Evolutionary conservation across 2,329 filamentous ascomycete species (phyloP).

Genomic region (Huntiella decipiens): DNA sequence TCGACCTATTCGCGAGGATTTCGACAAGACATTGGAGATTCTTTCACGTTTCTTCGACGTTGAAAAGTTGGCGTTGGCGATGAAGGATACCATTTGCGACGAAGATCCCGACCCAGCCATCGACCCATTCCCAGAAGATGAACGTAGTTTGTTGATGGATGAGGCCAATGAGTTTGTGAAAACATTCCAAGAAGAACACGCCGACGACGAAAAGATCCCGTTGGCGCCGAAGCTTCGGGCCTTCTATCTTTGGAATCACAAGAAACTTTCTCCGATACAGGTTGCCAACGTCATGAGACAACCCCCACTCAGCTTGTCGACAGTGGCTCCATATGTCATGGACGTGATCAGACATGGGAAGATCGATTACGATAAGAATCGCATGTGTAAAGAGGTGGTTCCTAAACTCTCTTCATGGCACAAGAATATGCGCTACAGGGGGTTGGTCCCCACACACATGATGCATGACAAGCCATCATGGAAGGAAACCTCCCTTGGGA

Average conservation of each 20-base stretch:
- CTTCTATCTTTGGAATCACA: constrained; percentile 47
- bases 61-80: constrained; percentile 6
- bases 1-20: constrained; percentile 5
- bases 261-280: constrained; percentile 26
- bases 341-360: constrained; percentile 31
- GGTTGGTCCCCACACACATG: constrained; percentile 5
- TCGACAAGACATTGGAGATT: constrained; percentile 7
- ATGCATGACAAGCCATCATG: not conserved
- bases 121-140: not conserved
- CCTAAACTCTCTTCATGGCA: constrained; percentile 9
- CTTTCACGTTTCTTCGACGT: constrained; percentile 7
- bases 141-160: not conserved
- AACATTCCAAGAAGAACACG: not conserved
- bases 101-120: constrained; percentile 13
- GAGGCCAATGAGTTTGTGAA: not conserved
- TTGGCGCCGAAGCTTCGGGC: constrained; percentile 24
- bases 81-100: constrained; percentile 14
- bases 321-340: constrained; percentile 40
- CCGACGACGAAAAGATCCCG: constrained; percentile 11
- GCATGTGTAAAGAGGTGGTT: constrained; percentile 28
- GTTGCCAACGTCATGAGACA: constrained; percentile 38
- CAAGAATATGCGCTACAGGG: constrained; percentile 7
- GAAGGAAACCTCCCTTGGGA: not conserved
- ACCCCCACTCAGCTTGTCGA: constrained; percentile 36
- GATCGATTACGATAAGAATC: constrained; percentile 28